These are phyloP conservation scores for Metarhizium sp. DNA, from an alignment of 2,329 filamentous ascomycete genomes.

Conservation along the genomic window DNA sequence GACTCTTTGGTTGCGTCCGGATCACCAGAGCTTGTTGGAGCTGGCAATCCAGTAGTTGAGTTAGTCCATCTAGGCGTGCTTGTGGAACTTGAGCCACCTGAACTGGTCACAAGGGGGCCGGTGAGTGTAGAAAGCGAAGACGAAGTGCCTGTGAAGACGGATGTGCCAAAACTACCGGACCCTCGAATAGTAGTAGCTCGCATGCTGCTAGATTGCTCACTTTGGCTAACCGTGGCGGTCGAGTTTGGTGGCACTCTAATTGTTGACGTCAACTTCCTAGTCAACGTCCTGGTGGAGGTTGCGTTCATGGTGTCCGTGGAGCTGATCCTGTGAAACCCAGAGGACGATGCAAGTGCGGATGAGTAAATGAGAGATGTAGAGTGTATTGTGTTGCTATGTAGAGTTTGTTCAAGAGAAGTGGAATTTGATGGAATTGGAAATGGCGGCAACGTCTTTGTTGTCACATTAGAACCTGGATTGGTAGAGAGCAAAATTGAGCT, in stretches of 20 bases:
- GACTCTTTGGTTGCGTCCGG: not conserved
- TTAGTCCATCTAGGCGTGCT: not conserved
- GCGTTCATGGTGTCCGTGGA: not conserved
- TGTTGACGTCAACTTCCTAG: not conserved
- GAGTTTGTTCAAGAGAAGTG: constrained; percentile 1
- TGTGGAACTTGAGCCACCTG: not conserved
- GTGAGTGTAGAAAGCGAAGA: not conserved
- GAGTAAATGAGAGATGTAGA: not conserved
- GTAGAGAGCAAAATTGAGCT: constrained; percentile 2
- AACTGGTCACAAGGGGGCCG: not conserved
- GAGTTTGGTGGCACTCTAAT: constrained; percentile 1
- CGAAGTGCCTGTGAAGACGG: not conserved
- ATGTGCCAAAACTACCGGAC: not conserved
- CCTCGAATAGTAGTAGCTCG: not conserved
- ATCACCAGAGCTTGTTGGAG: not conserved
- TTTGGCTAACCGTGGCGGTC: not conserved
- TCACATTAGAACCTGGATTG: not conserved
- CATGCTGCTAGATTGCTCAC: not conserved
- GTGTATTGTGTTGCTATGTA: not conserved
- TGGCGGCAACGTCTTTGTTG: not conserved
- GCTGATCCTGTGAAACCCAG: not conserved
- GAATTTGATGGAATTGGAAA: constrained; percentile 1
- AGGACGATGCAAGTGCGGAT: not conserved
- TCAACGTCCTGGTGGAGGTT: not conserved
- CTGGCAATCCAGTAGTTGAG: not conserved